These are phyloP conservation scores for Elaeis guineensis DNA, from an alignment of 176 grass and related monocot genomes.

Conservation along the genomic window DNA sequence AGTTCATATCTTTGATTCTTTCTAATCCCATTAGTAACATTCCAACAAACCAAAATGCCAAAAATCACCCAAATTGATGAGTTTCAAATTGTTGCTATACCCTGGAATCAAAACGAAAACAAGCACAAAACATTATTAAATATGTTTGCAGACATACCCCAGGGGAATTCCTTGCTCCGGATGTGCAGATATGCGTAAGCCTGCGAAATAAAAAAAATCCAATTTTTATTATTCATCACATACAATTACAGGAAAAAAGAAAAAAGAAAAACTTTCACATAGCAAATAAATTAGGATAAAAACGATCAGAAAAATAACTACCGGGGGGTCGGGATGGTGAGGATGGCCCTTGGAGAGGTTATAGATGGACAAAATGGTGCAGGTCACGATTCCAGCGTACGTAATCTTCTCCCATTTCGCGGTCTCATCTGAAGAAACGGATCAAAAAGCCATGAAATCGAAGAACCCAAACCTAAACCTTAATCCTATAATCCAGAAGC, in stretches of 20 bases:
- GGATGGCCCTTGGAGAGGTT: slow-evolving; percentile 79
- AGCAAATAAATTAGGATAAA: too few relatives aligned
- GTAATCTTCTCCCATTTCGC: slow-evolving; percentile 98
- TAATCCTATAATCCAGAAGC: not conserved
- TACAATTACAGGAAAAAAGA: too few relatives aligned
- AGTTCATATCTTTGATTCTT: too few relatives aligned
- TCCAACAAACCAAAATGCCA: too few relatives aligned
- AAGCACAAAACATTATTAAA: too few relatives aligned
- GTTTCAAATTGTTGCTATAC: too few relatives aligned
- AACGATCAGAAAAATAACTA: slow-evolving; percentile 1
- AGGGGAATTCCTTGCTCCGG: slow-evolving; percentile 5
- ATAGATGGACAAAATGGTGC: slow-evolving; percentile 46
- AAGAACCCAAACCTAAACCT: not conserved
- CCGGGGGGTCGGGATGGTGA: slow-evolving; percentile 58
- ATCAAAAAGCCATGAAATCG: not conserved
- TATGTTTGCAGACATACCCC: not conserved
- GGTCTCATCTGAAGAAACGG: slow-evolving; percentile 44
- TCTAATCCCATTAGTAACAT: too few relatives aligned
- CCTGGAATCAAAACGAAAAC: too few relatives aligned
- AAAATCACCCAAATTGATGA: too few relatives aligned
- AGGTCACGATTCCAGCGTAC: slow-evolving; percentile 48
- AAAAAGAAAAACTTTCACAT: too few relatives aligned
- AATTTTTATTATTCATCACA: too few relatives aligned
- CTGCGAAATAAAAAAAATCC: not conserved
- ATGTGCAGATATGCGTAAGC: slow-evolving; percentile 3